A percentile compares a stretch with the other conserved stretches of the same genome.
phyloP scores from a whole-genome alignment of 768 basidiomycete species.

The Pulveroboletus sp. region DNA sequence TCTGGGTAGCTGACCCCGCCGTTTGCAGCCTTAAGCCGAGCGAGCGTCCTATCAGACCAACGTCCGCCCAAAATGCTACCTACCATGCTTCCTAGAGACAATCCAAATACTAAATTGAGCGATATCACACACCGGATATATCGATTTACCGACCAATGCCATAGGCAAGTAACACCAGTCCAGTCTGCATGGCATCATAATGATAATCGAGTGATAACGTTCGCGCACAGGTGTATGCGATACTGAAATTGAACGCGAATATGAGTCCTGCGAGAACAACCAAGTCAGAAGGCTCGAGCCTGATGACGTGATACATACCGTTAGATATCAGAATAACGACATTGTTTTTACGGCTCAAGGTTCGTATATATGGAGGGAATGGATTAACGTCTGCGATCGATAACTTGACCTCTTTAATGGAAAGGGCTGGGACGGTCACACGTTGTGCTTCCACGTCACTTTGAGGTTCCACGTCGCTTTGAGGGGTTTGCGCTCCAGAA shows the following conservation, averaged over 20 bases:
- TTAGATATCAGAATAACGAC: conserved; percentile 45
- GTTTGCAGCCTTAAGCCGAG: conserved; percentile 42
- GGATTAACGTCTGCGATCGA: conserved; percentile 72
- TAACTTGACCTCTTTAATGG: conserved; percentile 42
- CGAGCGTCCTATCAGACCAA: conserved; percentile 52
- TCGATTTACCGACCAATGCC: conserved; percentile 49
- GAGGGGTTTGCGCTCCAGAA: background rate
- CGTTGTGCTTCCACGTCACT: conserved; percentile 21
- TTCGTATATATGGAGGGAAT: conserved; percentile 52
- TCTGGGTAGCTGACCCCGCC: conserved; percentile 58
- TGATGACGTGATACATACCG: conserved; percentile 19
- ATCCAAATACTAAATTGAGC: background rate
- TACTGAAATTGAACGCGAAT: conserved; percentile 65
- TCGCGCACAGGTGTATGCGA: conserved; percentile 71
- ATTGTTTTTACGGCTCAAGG: conserved; percentile 65
- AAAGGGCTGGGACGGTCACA: conserved; percentile 8
- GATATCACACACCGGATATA: background rate
- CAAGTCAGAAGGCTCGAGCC: background rate
- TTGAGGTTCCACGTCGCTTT: conserved; percentile 26
- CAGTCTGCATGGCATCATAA: conserved; percentile 68
- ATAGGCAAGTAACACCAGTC: conserved; percentile 71
- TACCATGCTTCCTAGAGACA: conserved; percentile 37
- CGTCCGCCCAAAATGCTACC: conserved; percentile 58
- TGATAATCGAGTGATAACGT: conserved; percentile 62
- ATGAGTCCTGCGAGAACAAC: conserved; percentile 45